Base-by-base conservation (phyloP, 106 monocot species). In the Iris macrosiphon region DNA sequence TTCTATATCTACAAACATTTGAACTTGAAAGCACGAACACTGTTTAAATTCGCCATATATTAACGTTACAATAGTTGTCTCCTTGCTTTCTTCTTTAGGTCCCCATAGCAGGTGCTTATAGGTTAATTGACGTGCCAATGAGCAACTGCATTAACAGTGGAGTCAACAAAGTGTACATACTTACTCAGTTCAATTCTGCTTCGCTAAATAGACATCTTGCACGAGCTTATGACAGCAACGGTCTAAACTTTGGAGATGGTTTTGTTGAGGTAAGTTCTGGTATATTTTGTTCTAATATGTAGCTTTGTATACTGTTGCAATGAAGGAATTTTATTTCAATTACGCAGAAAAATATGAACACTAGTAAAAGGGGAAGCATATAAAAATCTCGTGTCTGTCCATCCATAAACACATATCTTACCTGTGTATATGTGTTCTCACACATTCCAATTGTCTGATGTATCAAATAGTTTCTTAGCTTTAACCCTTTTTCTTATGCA, bases 71-170 rank as follows among this genome's bases (percentile, higher is more conserved):
- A 39, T 57, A 25, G 14, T 29, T 16, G n/a, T 21, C 35, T 22
- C 4, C 52, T 20, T 33, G 3, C 18, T 31, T 48, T 17, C 10
- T 47, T 14, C 26, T 40, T 1, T 39, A 71, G 71, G 71, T 71
- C 11, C 63, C 83, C 4, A 71, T 83, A 27, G 83, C 67, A 17
- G 83, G 83, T n/a, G 78, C 78, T 47, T 83, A 83, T 43, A 44
- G 83, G 59, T 55, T 78, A 57, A 75, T 83, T 32, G 83, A 83
- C 67, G 74, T 83, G 49, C 78, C 78, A 4, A 78, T 83, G 83
- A 83, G 83, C 53, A 83, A 83, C 55, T 83, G 83, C 40, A 83
- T 83, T 47, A 83, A 83, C 35, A 79, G 83, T 50, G 78, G 83
- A 16, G 41, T 83, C 49, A 79, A 74, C 49, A 83, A 78, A 59